Conservation (phyloP, 1,139 yeast genomes). For the Taphrina flavorubra region DNA sequence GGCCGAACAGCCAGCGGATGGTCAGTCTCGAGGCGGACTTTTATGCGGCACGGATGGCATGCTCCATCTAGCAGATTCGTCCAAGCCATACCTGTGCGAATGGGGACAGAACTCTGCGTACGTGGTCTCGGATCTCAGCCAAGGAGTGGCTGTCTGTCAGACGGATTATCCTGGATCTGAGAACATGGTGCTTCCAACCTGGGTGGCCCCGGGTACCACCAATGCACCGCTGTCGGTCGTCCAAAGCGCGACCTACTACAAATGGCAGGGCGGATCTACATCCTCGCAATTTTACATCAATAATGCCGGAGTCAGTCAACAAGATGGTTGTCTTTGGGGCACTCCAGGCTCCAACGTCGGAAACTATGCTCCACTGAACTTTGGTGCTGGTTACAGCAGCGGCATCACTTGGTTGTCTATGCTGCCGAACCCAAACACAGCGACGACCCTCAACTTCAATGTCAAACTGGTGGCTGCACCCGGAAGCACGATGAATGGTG, state of each 20-base stretch:
- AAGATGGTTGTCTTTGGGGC: slow-evolving; percentile 96
- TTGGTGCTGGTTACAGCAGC: slow-evolving; percentile 85
- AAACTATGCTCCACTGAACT: slow-evolving; percentile 97
- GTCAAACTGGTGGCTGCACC: slow-evolving; percentile 80
- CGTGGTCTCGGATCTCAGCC: slow-evolving; percentile 67
- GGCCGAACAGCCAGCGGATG: slow-evolving; percentile 75
- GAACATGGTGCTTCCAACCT: slow-evolving; percentile 94
- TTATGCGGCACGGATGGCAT: slow-evolving; percentile 70
- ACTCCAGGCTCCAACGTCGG: slow-evolving; percentile 77
- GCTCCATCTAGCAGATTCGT: slow-evolving; percentile 75
- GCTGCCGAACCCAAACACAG: slow-evolving; percentile 77
- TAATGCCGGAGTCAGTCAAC: slow-evolving; percentile 88
- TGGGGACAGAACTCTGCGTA: slow-evolving; percentile 77
- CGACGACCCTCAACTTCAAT: slow-evolving; percentile 75
- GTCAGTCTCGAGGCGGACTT: slow-evolving; percentile 91
- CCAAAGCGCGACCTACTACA: slow-evolving; percentile 74
- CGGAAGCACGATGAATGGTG: slow-evolving; percentile 70
- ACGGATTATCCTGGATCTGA: slow-evolving; percentile 99
- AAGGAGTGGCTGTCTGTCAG: slow-evolving; percentile 86
- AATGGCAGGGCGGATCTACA: slow-evolving; percentile 78
- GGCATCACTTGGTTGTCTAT: slow-evolving; percentile 86
- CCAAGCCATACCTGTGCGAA: slow-evolving; percentile 71
- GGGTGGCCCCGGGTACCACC: slow-evolving; percentile 69
- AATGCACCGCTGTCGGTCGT: slow-evolving; percentile 74
- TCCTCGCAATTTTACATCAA: slow-evolving; percentile 97